Evolutionary conservation across 441 rosid species (phyloP), one percentile per base, ranked within the genome.

Genomic region (Syzygium syzygioides): DNA sequence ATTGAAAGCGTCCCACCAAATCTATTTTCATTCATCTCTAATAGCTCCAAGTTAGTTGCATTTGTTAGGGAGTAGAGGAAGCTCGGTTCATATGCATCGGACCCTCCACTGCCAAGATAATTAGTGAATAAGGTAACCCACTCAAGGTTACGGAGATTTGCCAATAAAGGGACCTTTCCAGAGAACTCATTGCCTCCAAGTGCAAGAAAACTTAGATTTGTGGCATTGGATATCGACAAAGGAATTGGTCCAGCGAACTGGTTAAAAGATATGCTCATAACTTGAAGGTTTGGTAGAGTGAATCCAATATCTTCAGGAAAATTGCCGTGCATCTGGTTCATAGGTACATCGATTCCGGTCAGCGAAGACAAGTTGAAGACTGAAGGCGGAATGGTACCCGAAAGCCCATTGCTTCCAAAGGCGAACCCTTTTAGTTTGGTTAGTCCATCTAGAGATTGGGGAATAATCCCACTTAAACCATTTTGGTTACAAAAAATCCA

Each of bases 341-440:
- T 1, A 14, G 19, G 0, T 6, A n/a, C 10, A 2, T n/a, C 5
- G 10, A 62, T 1, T 3, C 0, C 2, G n/a, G 3, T 7, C 18
- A 62, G 20, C 2, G 37, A n/a, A 14, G 71, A 62, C 19, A 62
- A 62, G 37, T 62, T 62, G 34, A 62, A 57, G 12, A 57, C 3
- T 0, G 62, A 57, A 25, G n/a, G 5, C 5, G n/a, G 14, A 57
- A 57, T 57, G 71, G 71, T n/a, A 62, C 71, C 71, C 3, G 37
- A 62, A 62, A n/a, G 71, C 71, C 10, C 7, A 5, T 64, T 64
- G 20, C 10, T 1, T 64, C 20, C 37, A 14, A 64, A 64, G 1
- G 3, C 5, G 20, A 64, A 10, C 71, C 0, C 0, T 14, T 14
- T 2, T n/a, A 64, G 71, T 2, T 64, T 64, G 71, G 71, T n/a